Conservation (phyloP, 306 rosid species). For the Coriaria nepalensis region DNA sequence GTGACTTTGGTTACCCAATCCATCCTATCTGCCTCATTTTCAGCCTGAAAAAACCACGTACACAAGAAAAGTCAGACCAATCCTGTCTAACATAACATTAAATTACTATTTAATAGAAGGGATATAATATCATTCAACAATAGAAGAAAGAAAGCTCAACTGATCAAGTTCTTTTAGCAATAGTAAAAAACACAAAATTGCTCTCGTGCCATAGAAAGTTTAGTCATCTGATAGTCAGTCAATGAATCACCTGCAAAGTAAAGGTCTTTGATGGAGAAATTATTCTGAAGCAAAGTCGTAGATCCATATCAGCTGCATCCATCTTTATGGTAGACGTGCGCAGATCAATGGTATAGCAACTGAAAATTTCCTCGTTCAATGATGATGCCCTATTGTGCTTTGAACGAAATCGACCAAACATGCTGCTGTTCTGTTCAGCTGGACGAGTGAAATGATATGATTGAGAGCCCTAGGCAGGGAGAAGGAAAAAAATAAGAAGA, state of each 20-base stretch:
- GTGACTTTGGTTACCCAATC: conserved; percentile 83
- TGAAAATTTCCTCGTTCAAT: conserved; percentile 54
- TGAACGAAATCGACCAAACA: conserved; percentile 87
- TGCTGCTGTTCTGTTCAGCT: conserved; percentile 59
- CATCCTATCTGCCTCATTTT: conserved; percentile 92
- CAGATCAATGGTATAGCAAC: conserved; percentile 58
- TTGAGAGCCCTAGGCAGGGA: conserved; percentile 43
- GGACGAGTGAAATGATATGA: conserved; percentile 45
- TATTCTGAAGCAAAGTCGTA: conserved; percentile 91
- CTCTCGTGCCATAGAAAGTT: too few species aligned
- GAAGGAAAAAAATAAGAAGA: conserved; percentile 14
- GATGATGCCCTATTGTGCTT: conserved; percentile 53
- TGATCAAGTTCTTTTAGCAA: too few species aligned
- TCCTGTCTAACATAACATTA: conserved; percentile 1
- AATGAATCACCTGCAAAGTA: conserved; percentile 69
- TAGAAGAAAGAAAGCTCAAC: not conserved
- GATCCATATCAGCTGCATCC: conserved; percentile 89
- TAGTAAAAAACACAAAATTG: too few species aligned
- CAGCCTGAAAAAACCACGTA: conserved; percentile 54
- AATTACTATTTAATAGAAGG: not conserved
- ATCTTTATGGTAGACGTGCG: conserved; percentile 80
- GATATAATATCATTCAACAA: not conserved
- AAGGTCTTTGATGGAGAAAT: conserved; percentile 76
- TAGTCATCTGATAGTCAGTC: conserved; percentile 11
- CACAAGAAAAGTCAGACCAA: conserved; percentile 7